phyloP scores from a whole-genome alignment of 306 rosid genomes.

The Dalbergia cultrata region DNA sequence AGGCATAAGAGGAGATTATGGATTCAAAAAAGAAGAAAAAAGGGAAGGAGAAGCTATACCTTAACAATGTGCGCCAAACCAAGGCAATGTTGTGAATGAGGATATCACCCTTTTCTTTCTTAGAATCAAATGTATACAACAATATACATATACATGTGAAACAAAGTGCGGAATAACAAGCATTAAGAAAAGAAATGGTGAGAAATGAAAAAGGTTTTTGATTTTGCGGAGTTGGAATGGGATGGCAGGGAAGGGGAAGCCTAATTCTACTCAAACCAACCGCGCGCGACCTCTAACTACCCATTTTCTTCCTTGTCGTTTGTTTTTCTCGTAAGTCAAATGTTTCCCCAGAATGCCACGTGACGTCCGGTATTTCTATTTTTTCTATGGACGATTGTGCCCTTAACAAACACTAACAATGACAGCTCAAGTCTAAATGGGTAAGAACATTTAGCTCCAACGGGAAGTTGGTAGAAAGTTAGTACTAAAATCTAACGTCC shows the following conservation, averaged over 20 bases:
- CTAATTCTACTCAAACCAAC: not conserved
- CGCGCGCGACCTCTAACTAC: not conserved
- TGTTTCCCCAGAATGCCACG: not conserved
- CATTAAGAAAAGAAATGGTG: not conserved
- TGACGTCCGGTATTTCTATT: not conserved
- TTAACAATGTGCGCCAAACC: conserved; percentile 45
- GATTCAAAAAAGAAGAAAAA: conserved; percentile 35
- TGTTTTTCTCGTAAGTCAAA: not conserved
- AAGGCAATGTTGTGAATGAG: not conserved
- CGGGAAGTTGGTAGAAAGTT: too few relatives aligned
- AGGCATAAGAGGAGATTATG: not conserved
- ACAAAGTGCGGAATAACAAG: too few relatives aligned
- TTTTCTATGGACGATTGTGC: not conserved
- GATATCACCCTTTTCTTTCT: conserved; percentile 15
- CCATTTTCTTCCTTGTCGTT: not conserved
- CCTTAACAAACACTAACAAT: not conserved
- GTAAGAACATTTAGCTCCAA: not conserved
- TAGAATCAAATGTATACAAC: conserved; percentile 15
- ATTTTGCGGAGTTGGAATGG: not conserved
- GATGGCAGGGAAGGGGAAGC: not conserved
- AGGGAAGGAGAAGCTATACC: conserved; percentile 55
- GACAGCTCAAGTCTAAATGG: not conserved
- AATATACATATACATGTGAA: too few relatives aligned
- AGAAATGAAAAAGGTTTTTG: not conserved
- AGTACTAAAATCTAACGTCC: too few relatives aligned